Base-by-base conservation (phyloP, 257 asterid genomes). In the Solanum medicagineum region DNA sequence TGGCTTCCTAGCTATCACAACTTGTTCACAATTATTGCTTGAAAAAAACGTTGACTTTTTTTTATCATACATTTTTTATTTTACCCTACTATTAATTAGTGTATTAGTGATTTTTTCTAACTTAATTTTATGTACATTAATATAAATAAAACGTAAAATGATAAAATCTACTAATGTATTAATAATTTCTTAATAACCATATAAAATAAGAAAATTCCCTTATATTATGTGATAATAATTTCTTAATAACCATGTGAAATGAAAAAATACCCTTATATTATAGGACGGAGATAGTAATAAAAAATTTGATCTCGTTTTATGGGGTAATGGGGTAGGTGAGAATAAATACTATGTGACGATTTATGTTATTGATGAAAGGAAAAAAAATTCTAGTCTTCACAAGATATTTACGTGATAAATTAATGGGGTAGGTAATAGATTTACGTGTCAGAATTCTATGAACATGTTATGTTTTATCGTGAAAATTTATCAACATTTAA, bases 141-240 rank as follows among this genome's bases (percentile, higher is more conserved):
- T 32, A 32, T 32, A 32, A 32, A 32, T 3, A 32, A 2, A 32
- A 0, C 0, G 3, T 29, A 29, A 29, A 29, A 29, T 29, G 0
- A 29, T 29, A 29, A 29, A 29, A 0, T 29, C 3, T 29, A 29
- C 0, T 0, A 29, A 32, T 32, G 0, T 32, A 32, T 32, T 32
- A 29, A 29, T 29, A 29, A 29, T 2, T 29, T 29, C 0, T 29
- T 29, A 29, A 29, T 29, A 29, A 29, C 0, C 0, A 2, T 29
- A 3, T 29, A 29, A 29, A 29, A 29, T 29, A 0, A 2, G 0
- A 29, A 29, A 29, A 0, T 29, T 0, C 0, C 0, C 32, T 29
- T 29, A 29, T 29, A 29, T 29, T 2, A 29, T 26, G 29, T n/a
- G n/a, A n/a, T n/a, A 29, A 29, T 29, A 29, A 29, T 29, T 29